phyloP scores from a whole-genome alignment of 805 yeast genomes.

The Wickerhamomyces bovis region DNA sequence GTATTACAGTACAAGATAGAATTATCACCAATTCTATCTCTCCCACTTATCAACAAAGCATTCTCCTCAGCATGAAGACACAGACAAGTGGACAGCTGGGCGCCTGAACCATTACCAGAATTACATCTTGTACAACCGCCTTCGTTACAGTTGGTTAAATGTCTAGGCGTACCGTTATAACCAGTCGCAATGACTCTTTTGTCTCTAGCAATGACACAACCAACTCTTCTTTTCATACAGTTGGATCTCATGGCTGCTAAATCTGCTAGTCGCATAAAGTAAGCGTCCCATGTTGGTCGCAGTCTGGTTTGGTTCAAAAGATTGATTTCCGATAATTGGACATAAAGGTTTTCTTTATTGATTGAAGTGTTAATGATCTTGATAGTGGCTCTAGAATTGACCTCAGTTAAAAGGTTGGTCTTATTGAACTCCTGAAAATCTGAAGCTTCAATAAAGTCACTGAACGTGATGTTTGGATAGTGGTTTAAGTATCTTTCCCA shows the following conservation, averaged over 20 bases:
- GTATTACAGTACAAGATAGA: conserved; percentile 88
- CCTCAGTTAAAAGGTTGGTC: conserved; percentile 30
- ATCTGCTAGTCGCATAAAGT: conserved; percentile 90
- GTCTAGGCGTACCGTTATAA: conserved; percentile 95
- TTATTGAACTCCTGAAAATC: conserved; percentile 29
- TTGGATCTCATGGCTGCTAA: conserved; percentile 89
- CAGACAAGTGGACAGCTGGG: conserved; percentile 72
- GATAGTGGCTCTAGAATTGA: conserved; percentile 44
- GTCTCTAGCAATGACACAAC: conserved; percentile 88
- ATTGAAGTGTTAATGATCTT: conserved; percentile 48
- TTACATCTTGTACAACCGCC: conserved; percentile 96
- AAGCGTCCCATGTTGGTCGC: conserved; percentile 94
- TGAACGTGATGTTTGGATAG: conserved; percentile 21
- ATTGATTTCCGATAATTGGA: conserved; percentile 34
- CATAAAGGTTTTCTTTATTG: conserved; percentile 31
- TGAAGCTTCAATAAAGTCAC: conserved; percentile 33
- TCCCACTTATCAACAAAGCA: conserved; percentile 89
- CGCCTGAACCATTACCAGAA: conserved; percentile 54
- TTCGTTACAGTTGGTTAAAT: conserved; percentile 80
- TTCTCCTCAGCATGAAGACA: conserved; percentile 98
- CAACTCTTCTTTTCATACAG: conserved; percentile 96
- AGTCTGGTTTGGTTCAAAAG: conserved; percentile 50
- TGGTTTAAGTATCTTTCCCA: conserved; percentile 22
- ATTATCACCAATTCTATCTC: conserved; percentile 66
- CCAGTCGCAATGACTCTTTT: conserved; percentile 92